phyloP scores from a whole-genome alignment of 345 rosid species.

The Eutrema heterophyllum region DNA sequence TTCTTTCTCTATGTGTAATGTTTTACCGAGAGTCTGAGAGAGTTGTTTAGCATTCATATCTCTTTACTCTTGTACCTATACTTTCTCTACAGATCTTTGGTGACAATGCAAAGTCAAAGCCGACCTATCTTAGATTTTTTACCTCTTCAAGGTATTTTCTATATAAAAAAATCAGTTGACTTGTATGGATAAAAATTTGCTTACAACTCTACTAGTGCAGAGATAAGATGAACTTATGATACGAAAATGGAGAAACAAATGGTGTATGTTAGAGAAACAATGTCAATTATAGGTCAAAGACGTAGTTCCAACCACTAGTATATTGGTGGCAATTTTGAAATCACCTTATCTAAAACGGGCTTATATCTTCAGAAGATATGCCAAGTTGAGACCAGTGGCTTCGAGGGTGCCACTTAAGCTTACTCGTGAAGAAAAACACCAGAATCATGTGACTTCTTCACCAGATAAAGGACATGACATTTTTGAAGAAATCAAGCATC shows the following conservation, averaged over 20 bases:
- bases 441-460: not conserved
- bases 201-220: not conserved
- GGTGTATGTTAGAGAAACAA: not conserved
- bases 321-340: not conserved
- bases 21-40: not conserved
- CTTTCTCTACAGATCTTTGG: slow-evolving; percentile 9
- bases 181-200: not conserved
- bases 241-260: not conserved
- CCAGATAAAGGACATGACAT: slow-evolving; percentile 29
- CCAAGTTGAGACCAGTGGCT: slow-evolving; percentile 1
- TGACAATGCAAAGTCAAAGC: not conserved
- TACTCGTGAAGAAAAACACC: not conserved
- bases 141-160: slow-evolving; percentile 13
- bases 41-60: not conserved
- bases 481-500: slow-evolving; percentile 56
- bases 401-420: not conserved
- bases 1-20: not conserved
- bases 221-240: not conserved
- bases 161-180: not conserved
- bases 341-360: not conserved
- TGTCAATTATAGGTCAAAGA: not conserved
- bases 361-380: not conserved
- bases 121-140: slow-evolving; percentile 2
- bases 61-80: not conserved
- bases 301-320: not conserved